Base-by-base conservation (phyloP, 805 yeast genomes). In the Kodamaea laetipori region DNA sequence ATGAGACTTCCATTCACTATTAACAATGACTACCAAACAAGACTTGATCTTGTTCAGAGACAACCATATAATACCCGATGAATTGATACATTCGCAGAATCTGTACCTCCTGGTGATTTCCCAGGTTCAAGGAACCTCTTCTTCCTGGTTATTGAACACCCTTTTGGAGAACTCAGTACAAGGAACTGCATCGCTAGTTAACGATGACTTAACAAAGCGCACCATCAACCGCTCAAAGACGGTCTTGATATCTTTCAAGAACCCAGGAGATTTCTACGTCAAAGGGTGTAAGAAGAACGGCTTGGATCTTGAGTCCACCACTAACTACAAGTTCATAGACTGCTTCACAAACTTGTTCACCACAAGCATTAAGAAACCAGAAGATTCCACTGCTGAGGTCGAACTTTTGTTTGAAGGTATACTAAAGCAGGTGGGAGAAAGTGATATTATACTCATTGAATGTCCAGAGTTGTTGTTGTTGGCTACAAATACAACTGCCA, bases 101-200 rank as follows among this genome's bases (percentile, higher is more conserved):
- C 23, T 44, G 34, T 42, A 45, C 11, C 48, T 66, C 15, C 56
- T 66, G 3, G 44, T 65, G 3, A 56, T 71, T 6, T 53, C 72
- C 1, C 64, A 69, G 42, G 51, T 52, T 3, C 69, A 62, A 42
- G 81, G 84, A 0, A 82, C 86, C 0, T 72, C 78, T 19, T 81
- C 90, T 1, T 59, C 78, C 4, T 85, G 92, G 92, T 64, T 85
- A 28, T 54, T 75, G 3, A 73, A 72, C 43, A 72, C 81, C 1
- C 57, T 84, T 16, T 61, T 82, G 6, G 88, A 84, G 52, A 72
- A 70, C 26, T 62, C 70, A 18, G 48, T 79, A 11, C 53, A 63
- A 12, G 85, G 81, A 4, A 73, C 80, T 37, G 71, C 64, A 52
- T 68, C 42, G 31, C 70, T 52, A 70, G 75, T 65, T 39, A 60